Base-by-base conservation (phyloP, 805 yeast species). In the Tetrapisispora arboricola region DNA sequence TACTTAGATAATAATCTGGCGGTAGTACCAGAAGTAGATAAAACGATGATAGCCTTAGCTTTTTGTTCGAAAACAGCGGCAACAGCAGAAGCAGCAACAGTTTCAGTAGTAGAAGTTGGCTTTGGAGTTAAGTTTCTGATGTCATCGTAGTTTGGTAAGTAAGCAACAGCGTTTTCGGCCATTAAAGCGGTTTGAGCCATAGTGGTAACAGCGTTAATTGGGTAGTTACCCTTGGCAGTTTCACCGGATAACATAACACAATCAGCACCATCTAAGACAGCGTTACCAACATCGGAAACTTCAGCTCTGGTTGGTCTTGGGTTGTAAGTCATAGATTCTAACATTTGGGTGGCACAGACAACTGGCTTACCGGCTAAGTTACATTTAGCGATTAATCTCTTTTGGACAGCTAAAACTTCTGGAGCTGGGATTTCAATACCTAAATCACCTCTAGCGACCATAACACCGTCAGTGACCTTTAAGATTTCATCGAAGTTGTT, bases 231-330 rank as follows among this genome's bases (percentile, higher is more conserved):
- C 80, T 92, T 92, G 63, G 98, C 98, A 58, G 98, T 92, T 75
- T 92, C 98, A 67, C 98, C 98, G 44, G 95, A 84, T 66, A 92
- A 78, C 98, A 92, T 92, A 65, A 92, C 97, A 84, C 98, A 92
- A 75, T 92, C 98, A 61, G 97, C 96, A 72, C 98, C 98, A 64
- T 92, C 98, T 65, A 92, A 77, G 54, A 92, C 84, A 57, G 98
- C 98, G 71, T 92, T 92, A 72, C 98, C 98, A 50, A 92, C 98
- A 68, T 92, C 98, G 43, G 95, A 82, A 47, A 92, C 98, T 74
- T 92, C 98, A 55, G 98, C 98, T 75, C 98, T 84, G 66, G 98
- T 92, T 70, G 98, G 98, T 72, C 98, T 84, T 68, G 98, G 98
- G 83, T 92, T 92, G 73, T 83, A 86, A 47, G 97, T 92, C 98